Percentiles rank a stretch among this genome's conserved stretches.
These are phyloP conservation scores for Scenedesmus sp. DNA, from an alignment of 163 green algal species.

Conservation along the genomic window DNA sequence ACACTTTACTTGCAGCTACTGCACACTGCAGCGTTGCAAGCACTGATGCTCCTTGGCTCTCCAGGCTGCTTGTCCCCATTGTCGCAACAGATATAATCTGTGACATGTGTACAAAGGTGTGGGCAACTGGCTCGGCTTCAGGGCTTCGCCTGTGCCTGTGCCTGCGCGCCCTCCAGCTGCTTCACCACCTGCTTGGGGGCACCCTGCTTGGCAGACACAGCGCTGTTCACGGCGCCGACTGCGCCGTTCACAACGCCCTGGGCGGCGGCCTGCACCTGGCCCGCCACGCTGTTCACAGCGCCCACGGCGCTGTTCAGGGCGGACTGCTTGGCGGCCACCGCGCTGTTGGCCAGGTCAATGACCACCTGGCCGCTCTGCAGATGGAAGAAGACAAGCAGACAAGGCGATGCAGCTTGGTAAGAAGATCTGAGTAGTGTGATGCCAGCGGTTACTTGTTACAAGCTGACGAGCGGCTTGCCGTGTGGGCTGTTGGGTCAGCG, in stretches of 20 bases:
- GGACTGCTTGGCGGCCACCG: not conserved
- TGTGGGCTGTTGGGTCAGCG: no score
- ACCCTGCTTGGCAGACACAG: not conserved
- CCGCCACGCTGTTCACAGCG: not conserved
- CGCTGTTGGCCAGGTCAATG: constrained; percentile 25
- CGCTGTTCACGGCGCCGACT: not conserved
- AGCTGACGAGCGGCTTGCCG: no score
- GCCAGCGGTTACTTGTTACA: no score
- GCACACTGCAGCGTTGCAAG: constrained; percentile 20
- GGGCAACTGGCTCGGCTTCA: not conserved
- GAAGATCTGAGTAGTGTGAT: no score
- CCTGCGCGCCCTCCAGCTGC: not conserved
- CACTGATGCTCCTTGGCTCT: not conserved
- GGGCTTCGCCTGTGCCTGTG: not conserved
- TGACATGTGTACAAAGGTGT: not conserved
- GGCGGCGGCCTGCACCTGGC: not conserved
- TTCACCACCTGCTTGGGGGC: not conserved
- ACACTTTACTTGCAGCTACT: not conserved
- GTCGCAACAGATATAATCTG: not conserved
- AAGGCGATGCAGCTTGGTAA: not conserved
- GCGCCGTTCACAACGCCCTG: not conserved
- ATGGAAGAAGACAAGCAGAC: no score
- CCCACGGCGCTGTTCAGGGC: not conserved
- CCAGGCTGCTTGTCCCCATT: not conserved
- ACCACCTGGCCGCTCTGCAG: constrained; percentile 14